Conservation (phyloP, 345 rosid genomes). For the Balakata baccata region DNA sequence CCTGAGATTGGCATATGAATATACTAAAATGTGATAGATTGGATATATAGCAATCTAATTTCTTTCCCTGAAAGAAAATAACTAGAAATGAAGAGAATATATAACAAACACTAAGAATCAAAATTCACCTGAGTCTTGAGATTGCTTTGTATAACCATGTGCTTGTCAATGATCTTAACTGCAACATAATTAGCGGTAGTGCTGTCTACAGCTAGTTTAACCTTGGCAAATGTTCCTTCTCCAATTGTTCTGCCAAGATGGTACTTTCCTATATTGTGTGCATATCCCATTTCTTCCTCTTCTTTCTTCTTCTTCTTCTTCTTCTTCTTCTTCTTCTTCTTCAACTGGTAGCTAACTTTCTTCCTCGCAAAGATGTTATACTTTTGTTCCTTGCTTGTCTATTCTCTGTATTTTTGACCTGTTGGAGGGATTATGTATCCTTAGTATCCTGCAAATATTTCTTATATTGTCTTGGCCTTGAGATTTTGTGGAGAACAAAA, state of each 20-base stretch:
- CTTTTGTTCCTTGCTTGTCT: not conserved
- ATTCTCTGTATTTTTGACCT: too few species aligned
- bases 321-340: constrained; percentile 1
- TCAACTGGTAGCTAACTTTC: not conserved
- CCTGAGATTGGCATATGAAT: constrained; percentile 35
- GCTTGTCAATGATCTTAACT: constrained; percentile 76
- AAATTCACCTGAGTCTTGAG: constrained; percentile 59
- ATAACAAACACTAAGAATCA: constrained; percentile 7
- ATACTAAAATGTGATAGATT: too few species aligned
- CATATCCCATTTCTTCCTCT: constrained; percentile 37
- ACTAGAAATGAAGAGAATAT: not conserved
- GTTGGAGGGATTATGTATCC: not conserved
- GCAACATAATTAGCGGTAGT: constrained; percentile 55
- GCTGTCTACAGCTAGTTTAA: constrained; percentile 72
- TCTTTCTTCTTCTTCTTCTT: not conserved
- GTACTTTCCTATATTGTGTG: constrained; percentile 66
- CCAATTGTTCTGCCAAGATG: constrained; percentile 67
- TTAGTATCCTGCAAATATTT: constrained; percentile 13
- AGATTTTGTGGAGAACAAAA: constrained; percentile 10
- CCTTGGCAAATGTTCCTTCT: constrained; percentile 88
- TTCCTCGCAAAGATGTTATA: too few species aligned
- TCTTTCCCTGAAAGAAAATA: not conserved
- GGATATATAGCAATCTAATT: not conserved
- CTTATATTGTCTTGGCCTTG: constrained; percentile 3
- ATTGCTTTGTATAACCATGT: constrained; percentile 60